Conservation (phyloP, 192 early-diverging fungal species). For the Chytriomyces hyalinus region DNA sequence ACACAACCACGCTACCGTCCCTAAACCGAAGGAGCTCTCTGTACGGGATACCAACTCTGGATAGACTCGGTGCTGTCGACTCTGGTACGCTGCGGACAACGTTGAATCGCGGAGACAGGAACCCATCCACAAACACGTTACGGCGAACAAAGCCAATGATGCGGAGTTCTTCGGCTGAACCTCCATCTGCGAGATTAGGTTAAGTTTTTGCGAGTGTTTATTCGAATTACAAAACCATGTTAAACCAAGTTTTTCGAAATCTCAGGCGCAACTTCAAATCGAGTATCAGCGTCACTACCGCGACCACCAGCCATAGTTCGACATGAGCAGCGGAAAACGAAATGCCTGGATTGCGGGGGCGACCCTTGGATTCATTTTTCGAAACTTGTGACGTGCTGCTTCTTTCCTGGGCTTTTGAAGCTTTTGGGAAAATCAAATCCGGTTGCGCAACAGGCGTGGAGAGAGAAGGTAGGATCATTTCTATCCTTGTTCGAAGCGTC, state of each 20-base stretch:
- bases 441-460: conserved; percentile 59
- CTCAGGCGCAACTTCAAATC: background rate
- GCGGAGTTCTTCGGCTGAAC: background rate
- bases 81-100: conserved; percentile 5
- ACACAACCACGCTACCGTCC: too few relatives aligned
- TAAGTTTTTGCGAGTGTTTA: too few relatives aligned
- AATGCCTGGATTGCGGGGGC: background rate
- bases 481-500: conserved; percentile 35
- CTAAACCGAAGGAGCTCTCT: background rate
- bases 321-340: background rate
- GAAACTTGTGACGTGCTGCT: conserved; percentile 47
- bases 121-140: background rate
- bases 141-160: conserved; percentile 18
- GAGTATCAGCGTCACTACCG: background rate
- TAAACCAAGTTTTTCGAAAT: too few relatives aligned
- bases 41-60: conserved; percentile 3
- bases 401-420: conserved; percentile 35
- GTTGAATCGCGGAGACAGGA: conserved; percentile 1
- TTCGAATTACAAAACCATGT: too few relatives aligned
- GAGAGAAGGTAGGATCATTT: conserved; percentile 53
- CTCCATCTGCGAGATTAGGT: conserved; percentile 15
- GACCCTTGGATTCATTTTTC: conserved; percentile 46
- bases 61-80: background rate
- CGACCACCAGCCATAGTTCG: background rate
- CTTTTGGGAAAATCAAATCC: conserved; percentile 37